Evolutionary conservation across 805 yeast genomes (phyloP).

Genomic region (Candida maesae): DNA sequence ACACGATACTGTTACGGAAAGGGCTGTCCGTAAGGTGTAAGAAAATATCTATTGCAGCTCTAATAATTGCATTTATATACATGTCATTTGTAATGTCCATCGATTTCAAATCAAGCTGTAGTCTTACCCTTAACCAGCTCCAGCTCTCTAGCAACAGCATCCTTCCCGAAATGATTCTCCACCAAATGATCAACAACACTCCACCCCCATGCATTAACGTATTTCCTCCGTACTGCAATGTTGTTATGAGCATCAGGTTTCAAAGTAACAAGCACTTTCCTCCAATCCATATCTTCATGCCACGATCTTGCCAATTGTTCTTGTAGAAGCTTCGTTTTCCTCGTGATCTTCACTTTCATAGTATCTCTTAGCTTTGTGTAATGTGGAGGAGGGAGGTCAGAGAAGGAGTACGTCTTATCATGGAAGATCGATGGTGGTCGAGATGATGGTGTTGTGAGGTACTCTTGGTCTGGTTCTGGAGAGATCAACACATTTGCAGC

Average conservation of each 20-base stretch:
- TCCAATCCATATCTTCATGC: slow-evolving; percentile 83
- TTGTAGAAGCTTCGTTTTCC: slow-evolving; percentile 26
- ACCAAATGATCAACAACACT: slow-evolving; percentile 83
- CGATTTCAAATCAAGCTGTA: too few species aligned
- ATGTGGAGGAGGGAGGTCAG: slow-evolving; percentile 59
- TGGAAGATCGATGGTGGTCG: slow-evolving; percentile 73
- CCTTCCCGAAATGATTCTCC: slow-evolving; percentile 39
- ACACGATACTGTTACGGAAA: slow-evolving; percentile 23
- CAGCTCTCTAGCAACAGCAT: slow-evolving; percentile 4
- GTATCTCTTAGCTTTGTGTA: slow-evolving; percentile 19
- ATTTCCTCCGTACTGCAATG: slow-evolving; percentile 81
- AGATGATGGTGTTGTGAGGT: slow-evolving; percentile 59
- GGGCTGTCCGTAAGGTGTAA: slow-evolving; percentile 23
- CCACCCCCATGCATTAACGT: slow-evolving; percentile 95
- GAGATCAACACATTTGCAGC: slow-evolving; percentile 77
- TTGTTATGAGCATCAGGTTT: slow-evolving; percentile 95
- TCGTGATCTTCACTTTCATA: not conserved
- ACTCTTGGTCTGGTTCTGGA: slow-evolving; percentile 70
- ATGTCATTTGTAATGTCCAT: too few species aligned
- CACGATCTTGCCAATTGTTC: slow-evolving; percentile 87
- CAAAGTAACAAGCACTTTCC: slow-evolving; percentile 82
- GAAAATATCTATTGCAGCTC: too few species aligned
- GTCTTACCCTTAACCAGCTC: not conserved
- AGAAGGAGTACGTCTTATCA: slow-evolving; percentile 67
- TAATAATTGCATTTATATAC: too few species aligned